A percentile compares a stretch with the other conserved stretches of the same genome.
Conservation (phyloP, 129 eudicot species). For the Ambrosia artemisiifolia region DNA sequence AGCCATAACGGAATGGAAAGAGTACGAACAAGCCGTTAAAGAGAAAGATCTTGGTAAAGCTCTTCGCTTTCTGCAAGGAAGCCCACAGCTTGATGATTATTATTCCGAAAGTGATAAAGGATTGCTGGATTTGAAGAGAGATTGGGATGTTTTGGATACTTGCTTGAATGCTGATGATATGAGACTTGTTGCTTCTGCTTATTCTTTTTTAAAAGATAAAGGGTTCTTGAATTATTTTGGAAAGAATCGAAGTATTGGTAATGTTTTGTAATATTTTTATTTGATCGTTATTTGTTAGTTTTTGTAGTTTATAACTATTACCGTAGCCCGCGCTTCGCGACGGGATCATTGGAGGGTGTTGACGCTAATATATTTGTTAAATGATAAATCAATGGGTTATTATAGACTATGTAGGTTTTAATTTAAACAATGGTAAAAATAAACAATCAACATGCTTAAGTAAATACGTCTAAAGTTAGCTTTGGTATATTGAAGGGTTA, state of each 20-base stretch:
- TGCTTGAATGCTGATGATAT: constrained; percentile 93
- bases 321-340: too few relatives aligned
- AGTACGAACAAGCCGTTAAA: constrained; percentile 87
- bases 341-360: too few relatives aligned
- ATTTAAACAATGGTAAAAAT: too few relatives aligned
- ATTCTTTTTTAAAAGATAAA: constrained; percentile 55
- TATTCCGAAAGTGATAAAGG: constrained; percentile 24
- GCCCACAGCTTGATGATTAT: constrained; percentile 16
- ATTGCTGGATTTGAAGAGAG: constrained; percentile 42
- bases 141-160: constrained; percentile 87
- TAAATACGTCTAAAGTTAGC: too few relatives aligned
- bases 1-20: constrained; percentile 74
- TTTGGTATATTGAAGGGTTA: too few relatives aligned
- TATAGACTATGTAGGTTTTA: too few relatives aligned
- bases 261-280: not conserved
- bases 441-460: too few relatives aligned
- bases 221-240: constrained; percentile 72
- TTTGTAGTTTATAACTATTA: too few relatives aligned
- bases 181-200: constrained; percentile 77
- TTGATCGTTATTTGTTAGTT: not conserved
- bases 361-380: too few relatives aligned
- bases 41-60: constrained; percentile 76
- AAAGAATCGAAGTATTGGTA: constrained; percentile 73
- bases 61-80: constrained; percentile 51
- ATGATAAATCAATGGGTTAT: too few relatives aligned